Evolutionary conservation across 2,329 filamentous ascomycete species (phyloP).

Genomic region (Tricladium varicosporioides): DNA sequence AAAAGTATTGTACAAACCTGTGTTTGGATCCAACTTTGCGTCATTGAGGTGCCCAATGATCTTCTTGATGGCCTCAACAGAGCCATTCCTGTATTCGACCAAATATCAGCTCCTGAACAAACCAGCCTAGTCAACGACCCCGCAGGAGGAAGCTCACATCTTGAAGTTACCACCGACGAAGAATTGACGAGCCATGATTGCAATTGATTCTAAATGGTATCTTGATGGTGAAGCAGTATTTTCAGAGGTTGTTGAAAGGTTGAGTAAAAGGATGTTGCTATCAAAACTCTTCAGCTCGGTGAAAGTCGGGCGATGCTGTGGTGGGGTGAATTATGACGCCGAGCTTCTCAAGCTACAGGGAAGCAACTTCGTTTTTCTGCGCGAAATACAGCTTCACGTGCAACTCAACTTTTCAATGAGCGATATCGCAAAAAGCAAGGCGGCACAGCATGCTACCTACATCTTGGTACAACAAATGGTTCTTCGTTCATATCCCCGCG

Average conservation of each 20-base stretch:
- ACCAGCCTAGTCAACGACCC: not conserved
- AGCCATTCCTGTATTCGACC: constrained; percentile 74
- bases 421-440: too few species aligned
- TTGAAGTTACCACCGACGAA: constrained; percentile 99
- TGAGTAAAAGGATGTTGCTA: not conserved
- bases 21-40: constrained; percentile 73
- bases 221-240: not conserved
- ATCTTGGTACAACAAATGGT: too few species aligned
- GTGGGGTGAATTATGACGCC: too few species aligned
- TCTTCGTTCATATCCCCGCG: too few species aligned
- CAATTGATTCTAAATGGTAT: too few species aligned
- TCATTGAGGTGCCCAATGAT: constrained; percentile 89
- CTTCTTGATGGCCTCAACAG: constrained; percentile 80
- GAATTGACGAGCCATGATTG: constrained; percentile 84
- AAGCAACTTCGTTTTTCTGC: too few species aligned
- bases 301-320: too few species aligned
- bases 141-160: constrained; percentile 63
- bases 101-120: constrained; percentile 15
- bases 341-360: too few species aligned
- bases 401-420: too few species aligned
- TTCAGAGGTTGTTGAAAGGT: not conserved
- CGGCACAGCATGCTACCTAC: too few species aligned
- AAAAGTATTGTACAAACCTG: constrained; percentile 52
- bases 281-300: too few species aligned
- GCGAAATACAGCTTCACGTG: too few species aligned